Base-by-base conservation (phyloP, 805 yeast genomes). In the Saccharomycopsis selenospora region DNA sequence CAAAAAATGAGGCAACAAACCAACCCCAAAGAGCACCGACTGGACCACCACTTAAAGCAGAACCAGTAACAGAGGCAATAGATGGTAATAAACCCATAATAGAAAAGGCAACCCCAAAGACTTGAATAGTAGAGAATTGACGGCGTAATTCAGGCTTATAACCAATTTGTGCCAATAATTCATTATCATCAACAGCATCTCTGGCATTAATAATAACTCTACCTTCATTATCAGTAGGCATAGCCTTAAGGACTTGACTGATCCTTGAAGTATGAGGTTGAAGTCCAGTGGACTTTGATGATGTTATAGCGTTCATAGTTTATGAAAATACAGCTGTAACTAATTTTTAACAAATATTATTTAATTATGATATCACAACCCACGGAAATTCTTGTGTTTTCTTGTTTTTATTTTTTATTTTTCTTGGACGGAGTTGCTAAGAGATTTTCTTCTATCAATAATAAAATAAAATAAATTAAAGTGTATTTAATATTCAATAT, bases 21-120 rank as follows among this genome's bases (percentile, higher is more conserved):
- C 91, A 84, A 43, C 86, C 84, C 90, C 90, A 83, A 2, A 81
- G 69, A 49, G 80, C 69, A 4, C 81, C 79, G 7, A 73, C 78
- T 0, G 85, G 79, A 3, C 89, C 89, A 0, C 82, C 78, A 27
- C 74, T 63, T 11, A 82, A 66, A 17, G 82, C 82, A 43, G 70
- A 68, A 7, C 67, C 67, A 27, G 80, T 59, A 26, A 73, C 69
- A 2, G 85, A 75, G 0, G 85, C 75, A 45, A 81, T 77, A 10
- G 82, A 75, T 0, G 85, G 85, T 38, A 82, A 65, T 43, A 82
- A 63, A 7, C 87, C 85, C 87, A 83, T 82, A 59, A 83, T 80
- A 17, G 81, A 73, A 58, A 80, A 82, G 2, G 87, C 84, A 49
- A 82, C 77, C 48, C 85, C 86, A 59, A 82, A 82, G 20, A 80